phyloP scores from a whole-genome alignment of 2,329 filamentous ascomycete genomes.

The Arthrobotrys musiformis region DNA sequence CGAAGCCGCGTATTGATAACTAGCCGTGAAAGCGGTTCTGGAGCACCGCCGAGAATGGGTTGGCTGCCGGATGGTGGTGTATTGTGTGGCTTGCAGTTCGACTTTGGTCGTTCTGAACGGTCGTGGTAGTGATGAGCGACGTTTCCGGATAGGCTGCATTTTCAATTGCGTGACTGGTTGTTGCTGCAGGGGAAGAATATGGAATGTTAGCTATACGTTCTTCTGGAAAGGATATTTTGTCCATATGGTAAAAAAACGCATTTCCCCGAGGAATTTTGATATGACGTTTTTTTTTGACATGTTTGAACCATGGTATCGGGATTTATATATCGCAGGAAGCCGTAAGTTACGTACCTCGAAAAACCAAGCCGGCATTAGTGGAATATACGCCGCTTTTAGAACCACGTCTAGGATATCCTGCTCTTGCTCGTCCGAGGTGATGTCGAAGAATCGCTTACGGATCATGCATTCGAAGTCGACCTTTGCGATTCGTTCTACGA shows the following conservation, averaged over 20 bases:
- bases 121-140: conserved; percentile 24
- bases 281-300: background rate
- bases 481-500: conserved; percentile 51
- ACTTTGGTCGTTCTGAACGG: conserved; percentile 26
- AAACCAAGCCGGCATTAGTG: conserved; percentile 53
- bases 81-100: conserved; percentile 9
- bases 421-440: conserved; percentile 25
- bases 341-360: conserved; percentile 54
- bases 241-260: too few species aligned
- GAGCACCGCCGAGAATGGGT: conserved; percentile 18
- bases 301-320: conserved; percentile 50
- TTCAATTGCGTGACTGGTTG: conserved; percentile 54
- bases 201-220: conserved; percentile 11
- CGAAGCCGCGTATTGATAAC: conserved; percentile 35
- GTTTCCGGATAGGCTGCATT: conserved; percentile 35
- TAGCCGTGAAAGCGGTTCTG: conserved; percentile 49
- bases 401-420: conserved; percentile 27
- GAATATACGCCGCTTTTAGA: conserved; percentile 46
- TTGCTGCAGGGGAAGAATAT: conserved; percentile 22
- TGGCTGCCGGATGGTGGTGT: background rate
- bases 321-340: too few species aligned
- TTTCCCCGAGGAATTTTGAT: too few species aligned
- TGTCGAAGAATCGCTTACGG: conserved; percentile 47
- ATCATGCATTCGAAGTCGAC: conserved; percentile 54
- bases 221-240: background rate